Conservation (phyloP, 2,329 filamentous ascomycete species). For the Aspergillus jensenii region DNA sequence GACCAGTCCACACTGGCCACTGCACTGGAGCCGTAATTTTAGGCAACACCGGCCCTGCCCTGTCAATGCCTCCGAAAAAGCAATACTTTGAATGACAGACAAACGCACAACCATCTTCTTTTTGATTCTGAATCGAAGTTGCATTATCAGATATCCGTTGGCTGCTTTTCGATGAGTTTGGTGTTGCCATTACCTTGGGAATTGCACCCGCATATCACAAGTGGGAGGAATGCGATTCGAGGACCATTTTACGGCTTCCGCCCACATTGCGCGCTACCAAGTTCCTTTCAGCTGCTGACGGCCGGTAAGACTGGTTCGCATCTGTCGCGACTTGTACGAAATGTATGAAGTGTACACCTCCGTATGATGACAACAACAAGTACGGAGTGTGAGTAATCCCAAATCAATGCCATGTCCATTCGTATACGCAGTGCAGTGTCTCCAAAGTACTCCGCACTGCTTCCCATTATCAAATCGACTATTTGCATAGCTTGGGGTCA, state of each 20-base stretch:
- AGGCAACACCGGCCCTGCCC: conserved; percentile 2
- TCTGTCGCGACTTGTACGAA: neutral
- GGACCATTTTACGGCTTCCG: conserved; percentile 7
- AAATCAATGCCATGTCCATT: neutral
- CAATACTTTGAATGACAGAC: neutral
- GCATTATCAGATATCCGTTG: neutral
- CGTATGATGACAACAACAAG: neutral
- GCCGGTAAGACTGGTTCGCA: conserved; percentile 19
- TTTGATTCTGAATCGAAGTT: neutral
- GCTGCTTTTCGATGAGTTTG: neutral
- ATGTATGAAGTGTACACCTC: neutral
- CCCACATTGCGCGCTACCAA: conserved; percentile 17
- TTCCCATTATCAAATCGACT: neutral
- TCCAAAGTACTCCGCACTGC: neutral
- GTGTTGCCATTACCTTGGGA: conserved; percentile 2
- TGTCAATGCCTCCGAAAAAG: neutral
- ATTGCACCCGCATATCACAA: conserved; percentile 14
- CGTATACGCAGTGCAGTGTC: neutral
- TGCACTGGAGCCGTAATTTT: conserved; percentile 3
- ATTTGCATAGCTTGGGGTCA: neutral
- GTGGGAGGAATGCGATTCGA: conserved; percentile 14
- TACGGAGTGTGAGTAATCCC: no score
- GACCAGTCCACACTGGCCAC: conserved; percentile 13
- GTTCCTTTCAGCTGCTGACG: conserved; percentile 22
- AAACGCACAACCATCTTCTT: neutral